Evolutionary conservation across 805 yeast genomes (phyloP).

Genomic region (Sugiyamaella floridensis): DNA sequence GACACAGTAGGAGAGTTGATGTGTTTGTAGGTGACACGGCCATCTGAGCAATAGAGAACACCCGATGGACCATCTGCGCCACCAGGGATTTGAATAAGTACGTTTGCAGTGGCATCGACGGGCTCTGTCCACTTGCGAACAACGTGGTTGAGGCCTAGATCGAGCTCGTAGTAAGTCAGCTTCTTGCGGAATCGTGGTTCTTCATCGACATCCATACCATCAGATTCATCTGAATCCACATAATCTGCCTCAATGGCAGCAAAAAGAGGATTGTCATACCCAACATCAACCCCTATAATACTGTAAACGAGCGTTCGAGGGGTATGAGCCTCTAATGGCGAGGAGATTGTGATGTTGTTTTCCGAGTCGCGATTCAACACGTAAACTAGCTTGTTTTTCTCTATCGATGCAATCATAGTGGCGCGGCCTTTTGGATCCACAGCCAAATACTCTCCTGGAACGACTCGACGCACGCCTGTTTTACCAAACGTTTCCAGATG

Average conservation of each 20-base stretch:
- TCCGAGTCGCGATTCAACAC: conserved; percentile 46
- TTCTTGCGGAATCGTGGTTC: conserved; percentile 20
- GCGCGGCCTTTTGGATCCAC: conserved; percentile 72
- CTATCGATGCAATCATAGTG: conserved; percentile 61
- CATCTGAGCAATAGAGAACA: conserved; percentile 54
- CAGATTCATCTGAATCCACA: conserved; percentile 29
- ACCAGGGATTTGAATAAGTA: conserved; percentile 64
- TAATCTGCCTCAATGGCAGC: conserved; percentile 68
- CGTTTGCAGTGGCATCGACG: conserved; percentile 39
- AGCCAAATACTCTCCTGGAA: conserved; percentile 68
- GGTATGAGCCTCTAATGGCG: conserved; percentile 67
- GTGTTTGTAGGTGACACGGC: conserved; percentile 37
- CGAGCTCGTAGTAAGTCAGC: conserved; percentile 71
- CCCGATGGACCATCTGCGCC: conserved; percentile 68
- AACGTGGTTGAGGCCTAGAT: conserved; percentile 77
- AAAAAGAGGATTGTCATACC: conserved; percentile 77
- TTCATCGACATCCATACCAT: neutral
- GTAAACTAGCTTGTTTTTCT: conserved; percentile 65
- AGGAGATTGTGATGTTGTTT: conserved; percentile 46
- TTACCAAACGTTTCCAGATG: conserved; percentile 62
- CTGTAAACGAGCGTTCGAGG: conserved; percentile 46
- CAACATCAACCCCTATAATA: conserved; percentile 60
- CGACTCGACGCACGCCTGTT: conserved; percentile 63
- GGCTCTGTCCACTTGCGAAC: conserved; percentile 43
- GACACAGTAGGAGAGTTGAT: conserved; percentile 28